These are phyloP conservation scores for Macrolepiota albuminosa DNA, from an alignment of 768 basidiomycete genomes.

Conservation along the genomic window DNA sequence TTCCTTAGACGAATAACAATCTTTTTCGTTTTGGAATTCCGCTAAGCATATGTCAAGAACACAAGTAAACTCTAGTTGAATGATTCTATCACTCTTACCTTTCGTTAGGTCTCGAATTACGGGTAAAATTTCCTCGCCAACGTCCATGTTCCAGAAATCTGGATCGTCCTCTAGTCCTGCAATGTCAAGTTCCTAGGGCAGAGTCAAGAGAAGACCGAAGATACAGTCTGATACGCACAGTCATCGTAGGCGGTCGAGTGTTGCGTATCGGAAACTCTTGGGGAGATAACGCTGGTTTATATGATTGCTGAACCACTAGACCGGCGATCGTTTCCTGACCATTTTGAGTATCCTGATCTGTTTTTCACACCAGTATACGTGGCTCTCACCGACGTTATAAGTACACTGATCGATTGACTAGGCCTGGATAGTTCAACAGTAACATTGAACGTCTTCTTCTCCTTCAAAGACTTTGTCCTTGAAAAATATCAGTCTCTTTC, in stretches of 20 bases:
- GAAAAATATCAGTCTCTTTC: not conserved
- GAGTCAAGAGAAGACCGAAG: not conserved
- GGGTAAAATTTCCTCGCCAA: conserved; percentile 26
- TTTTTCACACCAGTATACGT: not conserved
- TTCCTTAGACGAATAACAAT: not conserved
- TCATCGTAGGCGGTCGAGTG: conserved; percentile 62
- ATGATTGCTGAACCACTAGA: conserved; percentile 42
- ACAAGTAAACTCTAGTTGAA: not conserved
- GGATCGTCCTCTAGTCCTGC: conserved; percentile 64
- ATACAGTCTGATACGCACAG: conserved; percentile 33
- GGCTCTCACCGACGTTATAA: conserved; percentile 54
- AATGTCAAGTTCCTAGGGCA: conserved; percentile 55
- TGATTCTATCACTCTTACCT: conserved; percentile 14
- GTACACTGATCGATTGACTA: conserved; percentile 62
- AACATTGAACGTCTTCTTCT: conserved; percentile 56
- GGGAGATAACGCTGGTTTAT: conserved; percentile 52
- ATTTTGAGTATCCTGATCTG: not conserved
- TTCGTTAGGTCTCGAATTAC: conserved; percentile 33
- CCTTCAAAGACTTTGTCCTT: conserved; percentile 67
- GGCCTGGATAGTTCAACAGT: conserved; percentile 62
- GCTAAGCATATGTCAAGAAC: not conserved
- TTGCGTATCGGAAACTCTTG: conserved; percentile 61
- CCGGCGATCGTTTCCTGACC: conserved; percentile 74
- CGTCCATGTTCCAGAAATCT: conserved; percentile 60
- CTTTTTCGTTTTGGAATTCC: not conserved